Evolutionary conservation across 2,329 filamentous ascomycete genomes (phyloP), one percentile per base, ranked within the genome.

Genomic region (Aspergillus sp.): DNA sequence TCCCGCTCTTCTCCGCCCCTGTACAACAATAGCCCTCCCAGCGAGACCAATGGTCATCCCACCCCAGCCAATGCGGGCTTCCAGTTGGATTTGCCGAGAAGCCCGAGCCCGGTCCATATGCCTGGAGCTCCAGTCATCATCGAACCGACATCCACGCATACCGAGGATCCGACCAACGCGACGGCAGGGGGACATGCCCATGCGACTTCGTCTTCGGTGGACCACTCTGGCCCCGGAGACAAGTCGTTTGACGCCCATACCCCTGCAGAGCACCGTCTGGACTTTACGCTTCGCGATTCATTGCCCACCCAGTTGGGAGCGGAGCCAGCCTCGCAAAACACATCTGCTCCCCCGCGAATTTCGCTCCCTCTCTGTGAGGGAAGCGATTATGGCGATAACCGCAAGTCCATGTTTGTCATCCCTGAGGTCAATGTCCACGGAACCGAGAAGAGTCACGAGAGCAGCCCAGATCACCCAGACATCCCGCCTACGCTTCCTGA

Each of bases 371-470:
- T 76, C 46, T 73, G 78, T 54, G 74, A 75, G 44, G 76, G 75
- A 9, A 80, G 79, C 61, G 74, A 81, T 45, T 83, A 83, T 64
- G 81, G 80, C 14, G 80, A 82, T 62, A 76, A 76, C 42, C 77
- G 81, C 67, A 76, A 77, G 58, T 65, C 79, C 53, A 73, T 80
- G 54, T 62, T 76, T 56, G 69, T 72, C 47, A 71, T 77, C 29
- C 74, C 69, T 6, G 61, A 65, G 19, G 62, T 69, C 41, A 71
- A 70, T 47, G 48, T 72, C 40, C 55, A 66, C 31, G 54, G 55
- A 13, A 48, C 56, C 3, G 64, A 70, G 10, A 54, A 62, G 20
- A 58, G 58, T 46, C 58, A 57, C 52, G 52, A 58, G 36, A 52
- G 55, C 40, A 55, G 32, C 14, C 44, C 49, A 23, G 29, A 49